phyloP scores from a whole-genome alignment of 495 filamentous ascomycete genomes.

The Pyronema omphalodes region DNA sequence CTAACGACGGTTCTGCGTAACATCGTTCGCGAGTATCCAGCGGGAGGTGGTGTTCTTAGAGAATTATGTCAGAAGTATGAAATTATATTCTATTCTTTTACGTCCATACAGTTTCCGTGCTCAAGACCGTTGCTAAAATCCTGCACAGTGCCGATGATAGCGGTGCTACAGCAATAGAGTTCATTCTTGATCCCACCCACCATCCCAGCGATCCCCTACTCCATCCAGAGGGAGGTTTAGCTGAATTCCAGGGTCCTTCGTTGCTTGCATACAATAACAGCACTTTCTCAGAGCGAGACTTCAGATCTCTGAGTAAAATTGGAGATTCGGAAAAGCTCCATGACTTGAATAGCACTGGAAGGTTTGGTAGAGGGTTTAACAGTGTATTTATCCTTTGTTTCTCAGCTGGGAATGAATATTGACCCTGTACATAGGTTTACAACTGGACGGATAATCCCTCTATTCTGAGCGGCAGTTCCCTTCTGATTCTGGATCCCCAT shows the following conservation, averaged over 20 bases:
- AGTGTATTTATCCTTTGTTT: conserved; percentile 15
- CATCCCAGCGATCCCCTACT: conserved; percentile 22
- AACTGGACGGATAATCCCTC: conserved; percentile 31
- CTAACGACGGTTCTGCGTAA: conserved; percentile 22
- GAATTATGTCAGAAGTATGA: conserved; percentile 22
- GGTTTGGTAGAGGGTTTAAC: conserved; percentile 30
- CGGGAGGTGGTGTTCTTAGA: conserved; percentile 25
- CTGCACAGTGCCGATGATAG: conserved; percentile 25
- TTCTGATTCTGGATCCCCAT: conserved; percentile 31
- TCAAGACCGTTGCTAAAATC: not conserved
- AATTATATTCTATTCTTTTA: not conserved
- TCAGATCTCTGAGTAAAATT: conserved; percentile 25
- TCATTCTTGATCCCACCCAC: conserved; percentile 22
- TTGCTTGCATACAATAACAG: conserved; percentile 28
- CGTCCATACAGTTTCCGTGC: not conserved
- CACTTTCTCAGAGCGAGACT: conserved; percentile 25
- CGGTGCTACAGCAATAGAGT: conserved; percentile 24
- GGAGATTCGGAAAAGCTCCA: conserved; percentile 26
- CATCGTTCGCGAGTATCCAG: conserved; percentile 27
- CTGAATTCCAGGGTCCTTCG: conserved; percentile 28
- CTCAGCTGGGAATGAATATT: not conserved
- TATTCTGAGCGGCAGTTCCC: conserved; percentile 25
- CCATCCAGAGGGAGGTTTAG: conserved; percentile 15
- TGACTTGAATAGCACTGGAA: conserved; percentile 27
- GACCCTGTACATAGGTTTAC: conserved; percentile 23